Evolutionary conservation across 192 early-diverging fungal species (phyloP), one percentile per base, ranked within the genome.

Genomic region (Entomortierella beljakovae): DNA sequence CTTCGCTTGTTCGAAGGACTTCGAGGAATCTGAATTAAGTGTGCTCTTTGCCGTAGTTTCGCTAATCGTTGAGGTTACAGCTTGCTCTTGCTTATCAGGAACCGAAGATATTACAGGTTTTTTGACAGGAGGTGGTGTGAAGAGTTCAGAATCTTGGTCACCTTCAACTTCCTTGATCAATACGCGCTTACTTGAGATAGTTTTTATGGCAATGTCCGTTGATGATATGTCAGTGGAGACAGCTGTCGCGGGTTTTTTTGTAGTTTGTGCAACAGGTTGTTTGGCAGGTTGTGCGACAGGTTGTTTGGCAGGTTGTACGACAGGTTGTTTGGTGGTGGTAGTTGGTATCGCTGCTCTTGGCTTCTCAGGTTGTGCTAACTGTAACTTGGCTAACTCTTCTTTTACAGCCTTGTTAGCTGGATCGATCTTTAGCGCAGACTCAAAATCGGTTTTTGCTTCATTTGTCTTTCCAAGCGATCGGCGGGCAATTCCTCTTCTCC

Each of bases 401-500:
- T 87, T 88, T 31, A 94, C 74, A 10, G 85, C 51, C 31, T 85
- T 84, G 70, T 94, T 92, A 2, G 62, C 71, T 0, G 94, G 94
- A 43, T 95, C 93, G 57, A 95, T 74, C 3, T 83, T 80, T 29
- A 88, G 32, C 9, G 90, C 92, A 8, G 54, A 20, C 53, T 93
- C 82, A 38, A 93, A 82, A 71, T 94, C 93, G 50, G 81, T 69
- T 71, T 82, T 84, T 0, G 93, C 88, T 54, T 89, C 90, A 5
- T 80, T 61, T 1, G 84, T 54, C 57, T 84, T 86, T 37, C 81
- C 85, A 6, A 90, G 40, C 57, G 83, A 83, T 7, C 80, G 65
- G 18, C 86, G 82, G 0, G 93, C 90, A 38, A 91, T 87, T 1
- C 92, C 93, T 13, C 93, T 81, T 52, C 94, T 76, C 90, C 90